Conservation (phyloP, 2,329 filamentous ascomycete species). For the Lecanicillium sp. region DNA sequence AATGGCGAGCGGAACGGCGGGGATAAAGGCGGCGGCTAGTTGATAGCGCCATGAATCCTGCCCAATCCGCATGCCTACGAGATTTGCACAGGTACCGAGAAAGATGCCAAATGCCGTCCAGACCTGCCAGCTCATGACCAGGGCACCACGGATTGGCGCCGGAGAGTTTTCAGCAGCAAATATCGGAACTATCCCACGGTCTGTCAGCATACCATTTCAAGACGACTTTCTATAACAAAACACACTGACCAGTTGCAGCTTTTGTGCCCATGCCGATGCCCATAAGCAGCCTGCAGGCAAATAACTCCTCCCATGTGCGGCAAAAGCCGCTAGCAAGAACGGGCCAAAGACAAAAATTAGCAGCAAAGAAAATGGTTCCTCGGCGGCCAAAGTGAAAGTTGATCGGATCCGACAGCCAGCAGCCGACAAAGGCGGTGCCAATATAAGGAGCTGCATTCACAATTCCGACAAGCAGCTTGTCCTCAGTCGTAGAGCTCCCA, state of each 20-base stretch:
- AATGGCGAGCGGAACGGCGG: constrained; percentile 44
- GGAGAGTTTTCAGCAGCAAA: constrained; percentile 70
- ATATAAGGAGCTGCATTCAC: constrained; percentile 53
- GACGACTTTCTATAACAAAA: background rate
- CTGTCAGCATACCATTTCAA: constrained; percentile 19
- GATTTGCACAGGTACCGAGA: constrained; percentile 52
- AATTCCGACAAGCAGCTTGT: constrained; percentile 51
- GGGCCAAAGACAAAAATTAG: constrained; percentile 61
- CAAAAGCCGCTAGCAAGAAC: constrained; percentile 65
- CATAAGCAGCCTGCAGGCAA: constrained; percentile 62
- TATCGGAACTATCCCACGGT: constrained; percentile 51
- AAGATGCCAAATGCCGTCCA: constrained; percentile 58
- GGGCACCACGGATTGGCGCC: constrained; percentile 59
- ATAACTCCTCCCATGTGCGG: constrained; percentile 62
- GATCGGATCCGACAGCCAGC: constrained; percentile 60
- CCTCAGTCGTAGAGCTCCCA: constrained; percentile 22
- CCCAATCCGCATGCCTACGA: constrained; percentile 31
- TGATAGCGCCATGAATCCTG: constrained; percentile 50
- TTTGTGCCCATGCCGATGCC: constrained; percentile 74
- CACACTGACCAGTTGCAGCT: constrained; percentile 44
- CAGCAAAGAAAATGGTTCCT: constrained; percentile 61
- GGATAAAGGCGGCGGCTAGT: constrained; percentile 56
- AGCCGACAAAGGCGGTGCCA: constrained; percentile 41
- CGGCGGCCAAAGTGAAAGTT: constrained; percentile 35
- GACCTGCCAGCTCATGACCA: constrained; percentile 77